A percentile compares a stretch with the other conserved stretches of the same genome.
phyloP scores from a whole-genome alignment of 768 basidiomycete species.

The Tubosaeta brunneosetosa region DNA sequence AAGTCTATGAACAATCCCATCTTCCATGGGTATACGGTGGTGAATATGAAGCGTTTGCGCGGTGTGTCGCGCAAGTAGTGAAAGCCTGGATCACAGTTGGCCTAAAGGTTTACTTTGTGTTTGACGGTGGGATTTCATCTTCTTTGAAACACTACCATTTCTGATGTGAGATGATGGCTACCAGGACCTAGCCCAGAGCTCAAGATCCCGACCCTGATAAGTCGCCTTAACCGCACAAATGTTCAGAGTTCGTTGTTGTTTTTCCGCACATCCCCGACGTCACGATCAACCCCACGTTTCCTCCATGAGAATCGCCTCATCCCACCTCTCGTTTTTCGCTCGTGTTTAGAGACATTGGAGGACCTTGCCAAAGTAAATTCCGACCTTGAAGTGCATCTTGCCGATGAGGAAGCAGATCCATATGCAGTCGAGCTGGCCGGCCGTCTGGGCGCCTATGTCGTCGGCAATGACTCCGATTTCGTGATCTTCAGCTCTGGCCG shows the following conservation, averaged over 20 bases:
- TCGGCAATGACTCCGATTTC: constrained; percentile 80
- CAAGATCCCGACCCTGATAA: constrained; percentile 65
- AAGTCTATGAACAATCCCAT: constrained; percentile 51
- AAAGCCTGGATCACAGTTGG: constrained; percentile 67
- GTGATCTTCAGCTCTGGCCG: constrained; percentile 71
- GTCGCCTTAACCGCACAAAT: constrained; percentile 52
- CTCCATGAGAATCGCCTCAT: constrained; percentile 69
- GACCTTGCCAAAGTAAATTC: constrained; percentile 32
- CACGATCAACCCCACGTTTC: constrained; percentile 63
- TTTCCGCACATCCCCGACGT: constrained; percentile 69
- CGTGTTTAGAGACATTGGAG: constrained; percentile 54
- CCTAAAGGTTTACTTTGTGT: constrained; percentile 66
- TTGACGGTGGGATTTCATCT: constrained; percentile 59
- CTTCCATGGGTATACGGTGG: constrained; percentile 87
- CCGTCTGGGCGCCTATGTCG: constrained; percentile 65
- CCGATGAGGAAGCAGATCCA: constrained; percentile 80
- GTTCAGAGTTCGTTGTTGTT: constrained; percentile 67
- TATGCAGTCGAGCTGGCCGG: constrained; percentile 83
- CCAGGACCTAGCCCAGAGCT: constrained; percentile 66
- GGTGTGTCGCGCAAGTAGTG: constrained; percentile 47
- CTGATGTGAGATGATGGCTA: constrained; percentile 12
- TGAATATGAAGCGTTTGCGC: constrained; percentile 58
- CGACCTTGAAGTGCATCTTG: constrained; percentile 56
- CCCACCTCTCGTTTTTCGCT: constrained; percentile 59
- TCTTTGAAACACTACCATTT: not conserved